Evolutionary conservation across 768 basidiomycete genomes (phyloP).

Genomic region (Trichaptum fuscoviolaceum): DNA sequence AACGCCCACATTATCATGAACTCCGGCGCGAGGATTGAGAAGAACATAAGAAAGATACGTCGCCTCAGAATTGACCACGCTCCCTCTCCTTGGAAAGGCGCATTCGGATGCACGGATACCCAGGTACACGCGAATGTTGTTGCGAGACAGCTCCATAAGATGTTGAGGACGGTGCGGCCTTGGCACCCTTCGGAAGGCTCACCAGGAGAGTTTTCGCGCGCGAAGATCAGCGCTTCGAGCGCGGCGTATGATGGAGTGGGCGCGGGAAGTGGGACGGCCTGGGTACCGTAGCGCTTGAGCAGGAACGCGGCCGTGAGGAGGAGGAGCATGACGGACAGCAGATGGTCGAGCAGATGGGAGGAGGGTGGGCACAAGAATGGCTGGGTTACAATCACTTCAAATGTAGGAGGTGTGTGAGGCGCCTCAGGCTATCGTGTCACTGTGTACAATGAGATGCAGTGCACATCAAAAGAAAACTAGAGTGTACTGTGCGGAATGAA

Average conservation of each 20-base stretch:
- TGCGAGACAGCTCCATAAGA: constrained; percentile 23
- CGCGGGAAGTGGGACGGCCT: background rate
- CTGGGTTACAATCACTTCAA: no score
- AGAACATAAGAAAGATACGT: constrained; percentile 17
- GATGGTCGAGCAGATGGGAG: background rate
- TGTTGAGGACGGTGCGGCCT: constrained; percentile 9
- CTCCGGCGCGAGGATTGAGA: constrained; percentile 24
- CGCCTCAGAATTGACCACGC: constrained; percentile 4
- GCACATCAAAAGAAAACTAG: no score
- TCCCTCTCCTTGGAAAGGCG: constrained; percentile 18
- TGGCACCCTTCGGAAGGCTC: no score
- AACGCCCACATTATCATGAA: constrained; percentile 24
- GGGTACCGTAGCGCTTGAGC: background rate
- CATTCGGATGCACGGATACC: constrained; percentile 26
- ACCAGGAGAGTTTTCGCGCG: no score
- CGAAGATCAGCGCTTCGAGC: no score
- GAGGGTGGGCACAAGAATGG: background rate
- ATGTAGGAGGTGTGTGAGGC: no score
- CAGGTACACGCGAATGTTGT: constrained; percentile 27
- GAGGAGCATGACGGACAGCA: background rate
- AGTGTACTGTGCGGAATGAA: no score
- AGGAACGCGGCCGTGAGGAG: background rate
- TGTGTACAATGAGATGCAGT: no score
- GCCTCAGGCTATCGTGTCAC: no score
- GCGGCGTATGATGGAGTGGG: background rate